Evolutionary conservation across 441 rosid genomes (phyloP), one percentile per base, ranked within the genome.

Genomic region (Rhodomyrtus psidioides): DNA sequence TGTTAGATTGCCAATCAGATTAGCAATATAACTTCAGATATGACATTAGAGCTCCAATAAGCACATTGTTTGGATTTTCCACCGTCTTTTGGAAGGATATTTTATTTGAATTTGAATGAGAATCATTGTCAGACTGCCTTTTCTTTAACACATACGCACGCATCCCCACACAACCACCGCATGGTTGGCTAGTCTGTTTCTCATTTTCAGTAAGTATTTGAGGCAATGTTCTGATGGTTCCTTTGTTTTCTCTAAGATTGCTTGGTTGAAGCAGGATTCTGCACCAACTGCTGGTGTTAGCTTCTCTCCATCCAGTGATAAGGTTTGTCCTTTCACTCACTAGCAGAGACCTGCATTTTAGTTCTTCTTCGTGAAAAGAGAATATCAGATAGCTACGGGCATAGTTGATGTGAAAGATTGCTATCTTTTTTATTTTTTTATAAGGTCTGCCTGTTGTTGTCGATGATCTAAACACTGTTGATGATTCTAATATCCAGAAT

Each of bases 211-310:
- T 70, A 34, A 70, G 42, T 70, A 70, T 89, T 76, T 84, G 7
- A 39, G 75, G 39, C 81, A 82, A 74, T 87, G 83, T 74, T 83
- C 81, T 88, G 57, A 86, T 70, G 44, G 74, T 39, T 90, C 89
- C 85, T 56, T 65, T 86, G 83, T 88, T 89, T 84, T 62, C 92
- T 55, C 53, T 53, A 46, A 97, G 99, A 93, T 92, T 88, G 95
- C 99, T 87, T 97, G 99, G 99, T 91, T 91, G 91, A 97, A 94
- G 91, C 99, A 95, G 88, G 97, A 97, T 88, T 94, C 97, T 85
- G 98, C 99, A 65, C 99, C 99, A 86, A 88, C 97, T 81, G 95
- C 98, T 89, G 99, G 99, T 88, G 89, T 95, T 83, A 89, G 96
- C 93, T 97, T 97, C 92, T 96, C 98, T 65, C 98, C 98, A 59